phyloP scores from a whole-genome alignment of 257 asterid species.

The Nicotiana sylvestris region DNA sequence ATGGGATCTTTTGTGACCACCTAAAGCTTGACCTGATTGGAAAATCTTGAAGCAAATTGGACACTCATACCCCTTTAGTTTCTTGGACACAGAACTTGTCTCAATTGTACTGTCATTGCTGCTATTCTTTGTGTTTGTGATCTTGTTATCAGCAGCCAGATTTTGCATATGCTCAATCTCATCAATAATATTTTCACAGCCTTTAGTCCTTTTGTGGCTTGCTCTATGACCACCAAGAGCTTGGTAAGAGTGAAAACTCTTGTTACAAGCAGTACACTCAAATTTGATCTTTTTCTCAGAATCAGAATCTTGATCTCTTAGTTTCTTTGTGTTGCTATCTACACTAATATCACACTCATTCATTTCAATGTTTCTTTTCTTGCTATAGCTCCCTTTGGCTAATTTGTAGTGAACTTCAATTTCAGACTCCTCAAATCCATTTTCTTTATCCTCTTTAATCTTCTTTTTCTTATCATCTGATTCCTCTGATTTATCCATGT shows the following conservation, averaged over 20 bases:
- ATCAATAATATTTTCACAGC: slow-evolving; percentile 35
- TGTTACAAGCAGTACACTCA: slow-evolving; percentile 60
- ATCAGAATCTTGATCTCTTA: slow-evolving; percentile 8
- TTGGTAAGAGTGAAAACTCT: slow-evolving; percentile 65
- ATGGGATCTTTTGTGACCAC: slow-evolving; percentile 92
- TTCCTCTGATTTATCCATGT: slow-evolving; percentile 14
- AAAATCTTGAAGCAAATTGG: slow-evolving; percentile 73
- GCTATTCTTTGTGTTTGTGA: slow-evolving; percentile 16
- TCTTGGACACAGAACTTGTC: slow-evolving; percentile 19
- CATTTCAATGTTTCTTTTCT: slow-evolving; percentile 29
- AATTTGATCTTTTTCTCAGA: slow-evolving; percentile 36
- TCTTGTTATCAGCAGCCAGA: slow-evolving; percentile 22
- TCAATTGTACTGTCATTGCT: slow-evolving; percentile 3
- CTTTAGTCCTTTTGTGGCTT: slow-evolving; percentile 73
- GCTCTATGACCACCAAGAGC: slow-evolving; percentile 90
- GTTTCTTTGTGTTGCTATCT: slow-evolving; percentile 13
- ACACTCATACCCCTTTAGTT: slow-evolving; percentile 52
- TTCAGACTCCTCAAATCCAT: slow-evolving; percentile 21
- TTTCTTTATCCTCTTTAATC: background rate
- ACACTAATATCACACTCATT: slow-evolving; percentile 14
- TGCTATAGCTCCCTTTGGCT: slow-evolving; percentile 25
- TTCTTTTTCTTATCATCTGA: background rate
- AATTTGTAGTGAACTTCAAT: slow-evolving; percentile 26
- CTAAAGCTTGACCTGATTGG: slow-evolving; percentile 81
- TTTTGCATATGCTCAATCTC: slow-evolving; percentile 32